phyloP scores from a whole-genome alignment of 2,329 filamentous ascomycete species.

The Talaromyces sp. region DNA sequence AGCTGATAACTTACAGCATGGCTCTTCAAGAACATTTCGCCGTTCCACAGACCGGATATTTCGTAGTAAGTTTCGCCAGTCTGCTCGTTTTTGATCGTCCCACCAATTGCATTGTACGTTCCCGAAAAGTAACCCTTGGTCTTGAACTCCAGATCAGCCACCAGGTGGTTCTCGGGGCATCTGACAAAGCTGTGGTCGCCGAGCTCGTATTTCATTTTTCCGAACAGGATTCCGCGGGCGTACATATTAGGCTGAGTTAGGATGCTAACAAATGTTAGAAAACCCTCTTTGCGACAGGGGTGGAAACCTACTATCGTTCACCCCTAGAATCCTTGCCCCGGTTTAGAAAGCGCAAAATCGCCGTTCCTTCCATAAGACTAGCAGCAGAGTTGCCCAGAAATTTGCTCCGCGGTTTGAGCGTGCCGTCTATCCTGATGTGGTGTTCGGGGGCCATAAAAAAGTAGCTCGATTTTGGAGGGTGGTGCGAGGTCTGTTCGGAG shows the following conservation, averaged over 20 bases:
- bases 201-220: constrained; percentile 99
- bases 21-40: constrained; percentile 90
- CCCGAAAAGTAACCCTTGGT: constrained; percentile 96
- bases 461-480: constrained; percentile 97
- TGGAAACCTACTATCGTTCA: constrained; percentile 73
- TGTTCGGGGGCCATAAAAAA: constrained; percentile 97
- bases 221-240: constrained; percentile 90
- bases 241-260: constrained; percentile 99
- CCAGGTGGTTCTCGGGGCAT: constrained; percentile 80
- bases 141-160: constrained; percentile 95
- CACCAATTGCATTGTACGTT: constrained; percentile 93
- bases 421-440: constrained; percentile 90
- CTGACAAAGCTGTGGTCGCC: constrained; percentile 91
- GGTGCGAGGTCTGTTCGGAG: constrained; percentile 94
- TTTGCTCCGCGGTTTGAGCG: constrained; percentile 87
- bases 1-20: constrained; percentile 54
- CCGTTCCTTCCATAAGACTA: constrained; percentile 96
- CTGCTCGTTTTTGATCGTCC: constrained; percentile 79
- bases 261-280: constrained; percentile 51
- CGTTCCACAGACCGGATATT: constrained; percentile 86
- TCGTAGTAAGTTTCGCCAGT: constrained; percentile 87
- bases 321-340: constrained; percentile 60
- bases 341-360: constrained; percentile 77
- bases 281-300: constrained; percentile 4
- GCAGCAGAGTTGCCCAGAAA: constrained; percentile 96